Base-by-base conservation (phyloP, 129 eudicot species). In the Escallonia herrerae region DNA sequence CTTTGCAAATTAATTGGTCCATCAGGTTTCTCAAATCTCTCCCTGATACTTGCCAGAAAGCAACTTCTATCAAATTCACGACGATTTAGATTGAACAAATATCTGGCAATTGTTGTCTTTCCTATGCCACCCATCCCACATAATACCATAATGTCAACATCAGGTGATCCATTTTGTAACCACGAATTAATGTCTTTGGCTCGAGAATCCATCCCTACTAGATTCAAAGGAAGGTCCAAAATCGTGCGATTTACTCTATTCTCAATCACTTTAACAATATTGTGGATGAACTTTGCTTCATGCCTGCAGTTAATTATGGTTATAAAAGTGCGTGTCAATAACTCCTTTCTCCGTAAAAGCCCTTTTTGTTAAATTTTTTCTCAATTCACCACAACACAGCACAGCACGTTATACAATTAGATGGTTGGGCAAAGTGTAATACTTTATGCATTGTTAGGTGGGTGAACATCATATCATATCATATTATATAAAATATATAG, bases 121-220 rank as follows among this genome's bases (percentile, higher is more conserved):
- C 68, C 68, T 8, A 47, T 45, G 3, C 68, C 68, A 46, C 68
- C 68, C 56, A 64, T 47, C 41, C 68, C 68, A 14, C 43, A 45
- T 15, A 64, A 7, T 6, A 47, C 42, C 37, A 47, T 14, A 3
- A 64, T 48, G 15, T 15, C 54, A 8, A 15, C 54, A 37, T 46
- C 40, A 3, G 15, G 3, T 12, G 12, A 5, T 8, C 64, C 8
- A 40, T 60, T 47, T 40, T 11, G 40, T 10, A 68, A 8, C 73
- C 73, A 68, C 11, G 15, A 56, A 9, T 48, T 10, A 5, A 68
- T n/a, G n/a, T n/a, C 45, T 3, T 68, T 40, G 5, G 33, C 73
- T 41, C 65, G 51, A 39, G 39, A 56, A 7, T 57, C 64, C 6
- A 68, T 68, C 3, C 73, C 73, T 56, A 68, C 44, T 6, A 68